phyloP scores from a whole-genome alignment of 495 filamentous ascomycete genomes.

The Parmelia sp. region DNA sequence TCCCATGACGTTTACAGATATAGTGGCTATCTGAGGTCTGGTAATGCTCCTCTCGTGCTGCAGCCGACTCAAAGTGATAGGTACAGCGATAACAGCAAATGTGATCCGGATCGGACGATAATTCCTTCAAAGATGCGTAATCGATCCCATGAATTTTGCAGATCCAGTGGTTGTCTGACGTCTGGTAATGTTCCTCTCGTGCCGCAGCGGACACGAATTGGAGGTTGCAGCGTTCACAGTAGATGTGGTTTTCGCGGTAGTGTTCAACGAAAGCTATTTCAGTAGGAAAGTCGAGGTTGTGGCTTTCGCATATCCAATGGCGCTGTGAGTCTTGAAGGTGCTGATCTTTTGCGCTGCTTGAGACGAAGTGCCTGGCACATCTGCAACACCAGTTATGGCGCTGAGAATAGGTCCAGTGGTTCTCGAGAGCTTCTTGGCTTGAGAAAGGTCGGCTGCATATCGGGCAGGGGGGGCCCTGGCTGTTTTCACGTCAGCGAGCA shows the following conservation, averaged over 20 bases:
- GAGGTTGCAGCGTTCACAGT: constrained; percentile 15
- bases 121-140: too few relatives aligned
- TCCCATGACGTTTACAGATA: not conserved
- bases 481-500: too few relatives aligned
- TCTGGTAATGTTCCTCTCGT: constrained; percentile 16
- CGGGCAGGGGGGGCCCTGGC: not conserved
- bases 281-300: not conserved
- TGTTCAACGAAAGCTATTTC: too few relatives aligned
- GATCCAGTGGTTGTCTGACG: too few relatives aligned
- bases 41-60: too few relatives aligned
- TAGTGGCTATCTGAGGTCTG: not conserved
- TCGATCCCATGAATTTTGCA: too few relatives aligned
- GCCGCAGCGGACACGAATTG: constrained; percentile 14
- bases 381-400: constrained; percentile 15
- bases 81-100: too few relatives aligned
- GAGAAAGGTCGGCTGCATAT: constrained; percentile 11
- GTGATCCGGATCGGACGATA: too few relatives aligned
- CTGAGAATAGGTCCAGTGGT: constrained; percentile 9
- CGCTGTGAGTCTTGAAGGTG: constrained; percentile 7
- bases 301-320: not conserved
- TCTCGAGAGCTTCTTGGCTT: constrained; percentile 11
- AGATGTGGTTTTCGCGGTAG: constrained; percentile 3
- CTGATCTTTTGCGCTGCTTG: constrained; percentile 8
- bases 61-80: too few relatives aligned
- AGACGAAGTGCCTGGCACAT: constrained; percentile 15